Conservation (phyloP, 2,329 filamentous ascomycete species). For the Penicillium janthinellum region DNA sequence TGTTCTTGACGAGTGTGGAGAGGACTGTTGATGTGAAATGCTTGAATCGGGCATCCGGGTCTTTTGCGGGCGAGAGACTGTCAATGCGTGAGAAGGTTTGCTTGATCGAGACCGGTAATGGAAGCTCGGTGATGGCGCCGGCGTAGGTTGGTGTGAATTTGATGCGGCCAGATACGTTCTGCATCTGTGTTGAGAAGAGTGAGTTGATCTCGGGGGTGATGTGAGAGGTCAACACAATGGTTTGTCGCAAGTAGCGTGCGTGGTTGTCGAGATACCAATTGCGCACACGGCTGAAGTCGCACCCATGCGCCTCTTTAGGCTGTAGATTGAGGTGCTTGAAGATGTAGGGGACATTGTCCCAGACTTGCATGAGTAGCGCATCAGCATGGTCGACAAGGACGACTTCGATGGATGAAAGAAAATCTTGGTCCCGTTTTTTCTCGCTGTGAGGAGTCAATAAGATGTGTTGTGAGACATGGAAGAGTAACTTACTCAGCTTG, state of each 20-base stretch:
- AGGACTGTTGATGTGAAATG: conserved; percentile 85
- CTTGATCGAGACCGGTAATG: conserved; percentile 64
- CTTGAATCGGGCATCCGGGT: conserved; percentile 86
- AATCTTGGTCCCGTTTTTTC: conserved; percentile 79
- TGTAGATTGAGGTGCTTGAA: conserved; percentile 90
- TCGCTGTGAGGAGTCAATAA: conserved; percentile 39
- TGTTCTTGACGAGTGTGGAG: conserved; percentile 69
- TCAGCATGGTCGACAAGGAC: conserved; percentile 90
- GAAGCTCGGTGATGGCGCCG: conserved; percentile 72
- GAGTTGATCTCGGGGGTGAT: conserved; percentile 86
- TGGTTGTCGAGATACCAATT: conserved; percentile 92
- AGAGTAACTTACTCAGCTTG: conserved; percentile 62
- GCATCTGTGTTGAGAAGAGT: conserved; percentile 73
- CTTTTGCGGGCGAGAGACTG: conserved; percentile 66
- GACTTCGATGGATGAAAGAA: conserved; percentile 89
- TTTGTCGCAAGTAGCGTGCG: conserved; percentile 80
- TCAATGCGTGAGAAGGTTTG: conserved; percentile 92
- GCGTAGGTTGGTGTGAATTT: conserved; percentile 71
- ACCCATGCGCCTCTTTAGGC: conserved; percentile 85
- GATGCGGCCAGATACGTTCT: conserved; percentile 77
- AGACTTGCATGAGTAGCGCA: conserved; percentile 95
- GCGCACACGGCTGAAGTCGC: conserved; percentile 88
- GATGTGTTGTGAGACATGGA: conserved; percentile 16
- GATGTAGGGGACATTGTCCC: conserved; percentile 92
- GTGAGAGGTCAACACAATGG: conserved; percentile 77